Base-by-base conservation (phyloP, 192 early-diverging fungal genomes). In the Ambispora gerdemannii region DNA sequence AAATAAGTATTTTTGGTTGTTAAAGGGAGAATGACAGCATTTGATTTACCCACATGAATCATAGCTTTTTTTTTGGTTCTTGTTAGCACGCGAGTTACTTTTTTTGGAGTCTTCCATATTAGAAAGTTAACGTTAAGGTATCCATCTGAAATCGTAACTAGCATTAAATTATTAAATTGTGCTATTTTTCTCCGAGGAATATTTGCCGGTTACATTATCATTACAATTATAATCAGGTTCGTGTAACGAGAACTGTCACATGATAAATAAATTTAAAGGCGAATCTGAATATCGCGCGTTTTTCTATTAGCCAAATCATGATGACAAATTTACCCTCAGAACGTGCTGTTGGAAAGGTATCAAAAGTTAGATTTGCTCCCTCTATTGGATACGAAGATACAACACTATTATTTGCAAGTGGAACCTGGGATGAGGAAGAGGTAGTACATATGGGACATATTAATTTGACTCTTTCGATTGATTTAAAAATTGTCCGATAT, bases 371-470 rank as follows among this genome's bases (percentile, higher is more conserved):
- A 3, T 73, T 64, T 22, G 72, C 36, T 10, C 19, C 33, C 31
- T n/a, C 33, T 33, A 24, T 32, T n/a, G 19, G 17, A 4, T 50
- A 25, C 25, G 72, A 73, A 25, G 67, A 22, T 59, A 38, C 20
- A 7, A 31, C 47, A 13, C 7, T 50, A 27, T 65, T 64, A 27
- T 64, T 73, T 49, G 72, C 72, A 3, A 67, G 63, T 25, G 72
- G 72, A 15, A 55, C 72, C 33, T 73, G 72, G 72, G 72, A 73
- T 13, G 51, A 66, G 55, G 27, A 33, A 62, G 30, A 67, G 64
- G 72, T 73, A 13, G 31, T n/a, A n/a, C n/a, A n/a, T n/a, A n/a
- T 6, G 11, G 27, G 22, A 24, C 11, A 28, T 58, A 58, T 25
- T 58, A 33, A 1, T 34, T 3, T 50, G 27, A 20, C 24, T 34